Conservation (phyloP, 2,329 filamentous ascomycete genomes). For the Aphanoascus verrucosus region DNA sequence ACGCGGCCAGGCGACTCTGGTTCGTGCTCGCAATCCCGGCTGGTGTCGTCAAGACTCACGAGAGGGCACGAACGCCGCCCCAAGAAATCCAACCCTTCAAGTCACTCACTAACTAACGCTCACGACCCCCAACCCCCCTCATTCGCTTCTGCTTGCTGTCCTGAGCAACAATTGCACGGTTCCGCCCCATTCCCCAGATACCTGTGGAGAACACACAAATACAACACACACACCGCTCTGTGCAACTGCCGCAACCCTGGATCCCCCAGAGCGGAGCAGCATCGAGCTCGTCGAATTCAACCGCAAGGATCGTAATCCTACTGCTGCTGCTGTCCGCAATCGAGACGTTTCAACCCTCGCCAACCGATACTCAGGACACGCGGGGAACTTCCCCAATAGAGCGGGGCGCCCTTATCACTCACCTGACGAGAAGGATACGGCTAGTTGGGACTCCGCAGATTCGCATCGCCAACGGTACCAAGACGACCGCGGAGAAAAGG, state of each 20-base stretch:
- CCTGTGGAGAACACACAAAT: background rate
- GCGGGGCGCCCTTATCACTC: background rate
- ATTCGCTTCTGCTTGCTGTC: constrained; percentile 6
- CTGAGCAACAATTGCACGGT: background rate
- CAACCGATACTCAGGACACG: background rate
- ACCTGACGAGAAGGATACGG: background rate
- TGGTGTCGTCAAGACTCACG: background rate
- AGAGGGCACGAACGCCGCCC: background rate
- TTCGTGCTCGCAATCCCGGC: background rate
- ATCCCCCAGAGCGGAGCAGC: constrained; percentile 8
- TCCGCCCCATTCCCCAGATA: background rate
- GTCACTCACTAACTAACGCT: background rate
- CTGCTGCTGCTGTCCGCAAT: background rate
- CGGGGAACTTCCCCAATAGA: background rate
- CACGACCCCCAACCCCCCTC: background rate
- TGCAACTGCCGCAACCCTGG: constrained; percentile 13
- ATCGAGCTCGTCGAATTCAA: constrained; percentile 18
- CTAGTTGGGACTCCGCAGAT: background rate
- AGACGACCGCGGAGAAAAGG: background rate
- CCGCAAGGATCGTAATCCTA: constrained; percentile 6
- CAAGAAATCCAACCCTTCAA: background rate
- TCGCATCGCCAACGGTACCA: background rate
- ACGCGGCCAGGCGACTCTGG: background rate
- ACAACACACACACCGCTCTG: background rate
- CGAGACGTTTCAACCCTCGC: background rate